Evolutionary conservation across 208 protist genomes (phyloP), one percentile per base, ranked within the genome.

Genomic region (Leishmania guyanensis): DNA sequence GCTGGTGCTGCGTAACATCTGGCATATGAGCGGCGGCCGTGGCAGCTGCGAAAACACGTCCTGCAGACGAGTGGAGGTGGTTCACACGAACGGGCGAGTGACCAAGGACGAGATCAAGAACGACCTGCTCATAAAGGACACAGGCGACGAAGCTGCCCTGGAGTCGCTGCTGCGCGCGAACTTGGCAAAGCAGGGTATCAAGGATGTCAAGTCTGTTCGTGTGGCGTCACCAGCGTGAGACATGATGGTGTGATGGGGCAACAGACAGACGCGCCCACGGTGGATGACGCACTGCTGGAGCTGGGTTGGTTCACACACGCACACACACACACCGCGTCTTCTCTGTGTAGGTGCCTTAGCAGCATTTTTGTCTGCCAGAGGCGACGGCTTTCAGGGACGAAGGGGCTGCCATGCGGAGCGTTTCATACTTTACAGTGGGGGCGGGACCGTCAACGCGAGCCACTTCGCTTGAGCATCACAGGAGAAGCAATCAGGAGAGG

Each of bases 11-110:
- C 92, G 96, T 10, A 93, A 98, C 86, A 85, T 94, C 14, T 98
- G 93, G 92, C 96, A 98, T 82, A 84, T 97, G 51, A 97, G 93
- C 75, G 96, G 96, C 46, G 96, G 96, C n/a, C 90, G 88, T 51
- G 96, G 91, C 62, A 91, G 84, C 70, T 92, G 81, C 26, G 87
- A 80, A 75, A 98, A 98, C 87, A 94, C 89, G 53, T 96, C 93
- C 71, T 98, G 96, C 76, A 81, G 93, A n/a, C 87, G 93, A 3
- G 88, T 98, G n/a, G 74, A 89, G 75, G 91, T 98, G 51, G 84
- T 95, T 17, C 96, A 97, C 86, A 90, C 79, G 39, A 96, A 96
- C 78, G 96, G 96, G 5, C 88, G 89, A 3, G 85, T 93, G 29
- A 97, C 92, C 6, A 81, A 75, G 43, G 80, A 97, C 68, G 94